A percentile compares a stretch with the other conserved stretches of the same genome.
phyloP scores from a whole-genome alignment of 2,329 filamentous ascomycete species.

The Venturiaceae sp. region DNA sequence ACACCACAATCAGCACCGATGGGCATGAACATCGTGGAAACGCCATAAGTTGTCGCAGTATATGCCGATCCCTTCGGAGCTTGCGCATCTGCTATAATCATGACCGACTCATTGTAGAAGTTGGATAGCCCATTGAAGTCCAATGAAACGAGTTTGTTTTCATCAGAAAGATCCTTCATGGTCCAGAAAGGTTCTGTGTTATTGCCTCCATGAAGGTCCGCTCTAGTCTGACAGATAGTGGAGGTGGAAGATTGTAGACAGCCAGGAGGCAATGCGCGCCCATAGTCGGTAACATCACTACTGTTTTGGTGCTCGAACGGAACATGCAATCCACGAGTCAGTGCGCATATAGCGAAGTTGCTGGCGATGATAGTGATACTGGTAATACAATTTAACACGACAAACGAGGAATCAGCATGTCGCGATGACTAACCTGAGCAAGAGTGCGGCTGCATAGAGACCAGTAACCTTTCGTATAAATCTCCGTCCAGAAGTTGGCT shows the following conservation, averaged over 20 bases:
- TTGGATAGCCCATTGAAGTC: background rate
- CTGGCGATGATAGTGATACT: background rate
- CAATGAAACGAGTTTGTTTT: background rate
- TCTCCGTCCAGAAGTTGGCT: background rate
- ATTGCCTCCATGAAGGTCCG: background rate
- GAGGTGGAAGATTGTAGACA: background rate
- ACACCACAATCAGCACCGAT: background rate
- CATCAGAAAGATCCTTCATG: background rate
- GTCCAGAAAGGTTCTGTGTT: background rate
- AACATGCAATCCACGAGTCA: background rate
- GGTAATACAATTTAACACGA: background rate
- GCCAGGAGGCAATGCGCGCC: background rate
- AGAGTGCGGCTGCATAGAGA: background rate
- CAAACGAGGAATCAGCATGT: no score
- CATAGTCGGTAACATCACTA: background rate
- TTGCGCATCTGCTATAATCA: background rate
- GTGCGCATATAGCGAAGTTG: background rate
- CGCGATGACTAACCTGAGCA: background rate
- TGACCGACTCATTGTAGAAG: background rate
- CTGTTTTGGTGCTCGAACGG: background rate
- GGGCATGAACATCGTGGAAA: background rate
- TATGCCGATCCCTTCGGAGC: background rate
- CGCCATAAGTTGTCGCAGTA: background rate
- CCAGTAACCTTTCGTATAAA: background rate
- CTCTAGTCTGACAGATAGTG: background rate